A percentile compares a stretch with the other conserved stretches of the same genome.
Conservation (phyloP, 1,139 yeast species). For the Lodderomyces metapsilosis region DNA sequence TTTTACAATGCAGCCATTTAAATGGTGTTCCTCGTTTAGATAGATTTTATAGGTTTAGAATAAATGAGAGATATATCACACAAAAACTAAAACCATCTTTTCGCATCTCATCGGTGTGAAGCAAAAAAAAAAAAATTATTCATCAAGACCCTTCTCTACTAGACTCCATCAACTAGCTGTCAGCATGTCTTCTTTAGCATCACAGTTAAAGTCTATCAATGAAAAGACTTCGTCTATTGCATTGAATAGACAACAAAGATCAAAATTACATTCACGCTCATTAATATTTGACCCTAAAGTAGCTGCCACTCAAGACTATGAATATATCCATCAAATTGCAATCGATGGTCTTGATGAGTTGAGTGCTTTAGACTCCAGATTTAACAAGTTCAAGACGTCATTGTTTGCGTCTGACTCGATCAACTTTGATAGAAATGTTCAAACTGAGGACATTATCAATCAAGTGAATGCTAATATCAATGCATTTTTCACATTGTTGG, state of each 20-base stretch:
- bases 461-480: conserved; percentile 71
- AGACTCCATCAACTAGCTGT: neutral
- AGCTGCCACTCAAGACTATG: conserved; percentile 93
- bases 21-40: no score
- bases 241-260: conserved; percentile 81
- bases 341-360: conserved; percentile 76
- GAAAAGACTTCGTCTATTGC: conserved; percentile 70
- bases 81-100: neutral
- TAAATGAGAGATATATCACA: neutral
- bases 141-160: neutral
- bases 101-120: conserved; percentile 15
- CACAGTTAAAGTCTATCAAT: conserved; percentile 75
- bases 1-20: conserved; percentile 18
- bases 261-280: conserved; percentile 85
- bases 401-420: conserved; percentile 82
- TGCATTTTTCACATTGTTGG: conserved; percentile 70
- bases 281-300: conserved; percentile 80
- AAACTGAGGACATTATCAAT: conserved; percentile 70
- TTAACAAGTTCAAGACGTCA: conserved; percentile 64
- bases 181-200: conserved; percentile 61
- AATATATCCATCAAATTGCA: conserved; percentile 70
- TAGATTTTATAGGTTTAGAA: no score
- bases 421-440: conserved; percentile 75
- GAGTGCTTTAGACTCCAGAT: conserved; percentile 68
- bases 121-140: conserved; percentile 3